Conservation (phyloP, 257 asterid species). For the Paraleonurus japonicus region DNA sequence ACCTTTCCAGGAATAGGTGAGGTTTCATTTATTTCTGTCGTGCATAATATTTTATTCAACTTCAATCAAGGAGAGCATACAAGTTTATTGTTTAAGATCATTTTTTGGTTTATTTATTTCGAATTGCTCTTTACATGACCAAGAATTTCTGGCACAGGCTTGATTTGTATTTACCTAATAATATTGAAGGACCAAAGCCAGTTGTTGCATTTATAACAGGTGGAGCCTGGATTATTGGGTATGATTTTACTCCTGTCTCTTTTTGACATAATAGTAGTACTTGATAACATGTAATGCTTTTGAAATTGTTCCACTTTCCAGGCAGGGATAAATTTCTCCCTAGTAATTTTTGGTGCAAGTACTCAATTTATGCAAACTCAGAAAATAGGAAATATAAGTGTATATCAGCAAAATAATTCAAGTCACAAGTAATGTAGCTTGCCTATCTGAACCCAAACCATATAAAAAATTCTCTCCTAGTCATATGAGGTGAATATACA, state of each 20-base stretch:
- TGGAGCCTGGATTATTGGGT: conserved; percentile 99
- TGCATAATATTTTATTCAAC: neutral
- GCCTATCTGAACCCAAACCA: neutral
- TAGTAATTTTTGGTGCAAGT: neutral
- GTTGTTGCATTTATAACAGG: conserved; percentile 97
- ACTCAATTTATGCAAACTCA: neutral
- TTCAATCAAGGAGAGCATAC: neutral
- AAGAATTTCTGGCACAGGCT: conserved; percentile 50
- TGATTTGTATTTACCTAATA: conserved; percentile 81
- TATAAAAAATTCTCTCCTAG: neutral
- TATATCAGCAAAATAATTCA: neutral
- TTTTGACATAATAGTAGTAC: neutral
- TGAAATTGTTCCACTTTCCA: neutral
- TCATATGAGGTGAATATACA: neutral
- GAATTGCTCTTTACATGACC: neutral
- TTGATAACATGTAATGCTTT: neutral
- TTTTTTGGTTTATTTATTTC: neutral
- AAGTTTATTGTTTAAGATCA: neutral
- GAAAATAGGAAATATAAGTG: neutral
- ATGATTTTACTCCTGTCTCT: conserved; percentile 24
- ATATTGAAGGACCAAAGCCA: conserved; percentile 72
- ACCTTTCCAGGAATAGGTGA: conserved; percentile 93
- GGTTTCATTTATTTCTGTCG: conserved; percentile 3
- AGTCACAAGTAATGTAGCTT: neutral
- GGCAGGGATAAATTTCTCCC: neutral